Conservation (phyloP, 495 filamentous ascomycete genomes). For the Aspergillus biplanus region DNA sequence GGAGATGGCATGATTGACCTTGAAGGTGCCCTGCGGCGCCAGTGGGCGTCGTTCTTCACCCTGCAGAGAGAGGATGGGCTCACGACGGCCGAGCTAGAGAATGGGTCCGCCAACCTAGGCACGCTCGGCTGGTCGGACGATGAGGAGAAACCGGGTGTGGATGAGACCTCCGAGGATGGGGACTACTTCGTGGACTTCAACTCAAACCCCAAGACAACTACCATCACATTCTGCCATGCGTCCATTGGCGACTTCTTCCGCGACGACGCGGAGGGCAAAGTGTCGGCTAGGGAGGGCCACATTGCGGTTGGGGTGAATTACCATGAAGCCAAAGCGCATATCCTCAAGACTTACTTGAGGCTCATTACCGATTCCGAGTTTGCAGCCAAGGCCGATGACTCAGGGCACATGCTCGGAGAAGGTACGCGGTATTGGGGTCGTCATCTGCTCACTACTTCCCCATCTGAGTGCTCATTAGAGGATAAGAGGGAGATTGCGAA, state of each 20-base stretch:
- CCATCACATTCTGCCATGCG: conserved; percentile 37
- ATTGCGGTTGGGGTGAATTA: conserved; percentile 25
- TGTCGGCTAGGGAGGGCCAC: conserved; percentile 16
- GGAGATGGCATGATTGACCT: conserved; percentile 37
- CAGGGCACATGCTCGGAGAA: conserved; percentile 1
- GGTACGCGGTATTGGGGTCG: conserved; percentile 5
- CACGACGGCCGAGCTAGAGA: conserved; percentile 34
- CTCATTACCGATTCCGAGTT: conserved; percentile 7
- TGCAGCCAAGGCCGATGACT: conserved; percentile 9
- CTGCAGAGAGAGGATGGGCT: conserved; percentile 37
- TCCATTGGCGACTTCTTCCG: conserved; percentile 40
- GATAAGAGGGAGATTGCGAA: conserved; percentile 13
- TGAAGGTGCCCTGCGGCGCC: conserved; percentile 36
- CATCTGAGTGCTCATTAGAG: conserved; percentile 8
- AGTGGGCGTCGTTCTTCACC: conserved; percentile 41
- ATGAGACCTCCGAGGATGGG: conserved; percentile 21
- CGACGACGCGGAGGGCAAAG: conserved; percentile 26
- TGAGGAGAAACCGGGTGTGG: conserved; percentile 16
- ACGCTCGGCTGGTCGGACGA: conserved; percentile 1
- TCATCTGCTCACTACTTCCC: conserved; percentile 4
- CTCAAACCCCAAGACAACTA: conserved; percentile 35
- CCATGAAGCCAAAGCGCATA: conserved; percentile 18
- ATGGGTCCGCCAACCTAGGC: not conserved
- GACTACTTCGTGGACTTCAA: conserved; percentile 32
- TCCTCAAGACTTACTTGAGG: conserved; percentile 13